A percentile compares a stretch with the other conserved stretches of the same genome.
These are phyloP conservation scores for Jatropha multifida DNA, from an alignment of 441 rosid species.

Conservation along the genomic window DNA sequence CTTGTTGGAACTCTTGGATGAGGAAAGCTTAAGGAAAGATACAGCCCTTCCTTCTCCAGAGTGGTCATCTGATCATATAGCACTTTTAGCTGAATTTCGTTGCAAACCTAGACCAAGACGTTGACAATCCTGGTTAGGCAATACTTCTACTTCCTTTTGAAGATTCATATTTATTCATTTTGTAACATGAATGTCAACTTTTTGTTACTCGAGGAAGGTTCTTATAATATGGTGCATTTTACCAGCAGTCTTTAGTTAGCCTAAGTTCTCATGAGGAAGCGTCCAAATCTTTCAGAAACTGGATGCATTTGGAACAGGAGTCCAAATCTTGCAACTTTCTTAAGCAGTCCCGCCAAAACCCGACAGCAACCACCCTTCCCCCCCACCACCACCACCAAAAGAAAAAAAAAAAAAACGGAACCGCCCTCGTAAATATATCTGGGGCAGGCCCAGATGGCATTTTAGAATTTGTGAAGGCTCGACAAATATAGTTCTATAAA, in stretches of 20 bases:
- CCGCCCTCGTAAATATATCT: background rate
- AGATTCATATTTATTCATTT: background rate
- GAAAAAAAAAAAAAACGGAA: no score
- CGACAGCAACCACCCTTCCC: no score
- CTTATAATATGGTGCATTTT: background rate
- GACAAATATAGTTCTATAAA: background rate
- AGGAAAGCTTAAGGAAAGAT: slow-evolving; percentile 97
- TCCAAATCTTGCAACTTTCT: no score
- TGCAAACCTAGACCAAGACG: slow-evolving; percentile 94
- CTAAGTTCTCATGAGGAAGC: background rate
- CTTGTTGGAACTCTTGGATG: slow-evolving; percentile 90
- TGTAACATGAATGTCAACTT: background rate
- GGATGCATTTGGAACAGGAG: no score
- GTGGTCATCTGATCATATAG: slow-evolving; percentile 99
- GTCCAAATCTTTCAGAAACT: no score
- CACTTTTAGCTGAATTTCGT: slow-evolving; percentile 97
- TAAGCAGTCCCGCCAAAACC: no score
- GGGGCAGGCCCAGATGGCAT: background rate
- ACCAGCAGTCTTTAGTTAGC: background rate
- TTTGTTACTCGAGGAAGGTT: background rate
- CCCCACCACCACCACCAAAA: no score
- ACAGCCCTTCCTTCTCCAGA: slow-evolving; percentile 99
- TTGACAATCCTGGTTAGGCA: slow-evolving; percentile 41
- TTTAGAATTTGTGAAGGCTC: background rate
- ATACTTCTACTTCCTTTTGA: background rate